A percentile compares a stretch with the other conserved stretches of the same genome.
Conservation (phyloP, 2,329 filamentous ascomycete genomes). For the Alternaria novae-zelandiae region DNA sequence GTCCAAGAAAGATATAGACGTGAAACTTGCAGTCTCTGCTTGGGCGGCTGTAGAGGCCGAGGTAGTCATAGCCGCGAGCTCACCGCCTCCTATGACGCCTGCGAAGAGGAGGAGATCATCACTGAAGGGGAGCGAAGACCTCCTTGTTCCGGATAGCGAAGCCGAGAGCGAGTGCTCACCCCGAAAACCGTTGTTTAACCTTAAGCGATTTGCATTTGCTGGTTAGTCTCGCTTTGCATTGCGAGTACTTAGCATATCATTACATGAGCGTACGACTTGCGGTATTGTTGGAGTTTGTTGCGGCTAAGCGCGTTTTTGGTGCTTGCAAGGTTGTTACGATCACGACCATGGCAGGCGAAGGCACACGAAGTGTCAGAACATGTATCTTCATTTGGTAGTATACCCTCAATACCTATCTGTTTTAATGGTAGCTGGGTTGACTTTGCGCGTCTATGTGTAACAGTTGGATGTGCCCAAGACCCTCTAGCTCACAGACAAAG, state of each 20-base stretch:
- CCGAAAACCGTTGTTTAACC: conserved; percentile 44
- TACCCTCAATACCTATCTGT: conserved; percentile 21
- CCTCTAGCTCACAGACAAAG: neutral
- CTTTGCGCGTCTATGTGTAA: neutral
- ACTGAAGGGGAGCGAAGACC: conserved; percentile 55
- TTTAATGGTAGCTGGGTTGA: neutral
- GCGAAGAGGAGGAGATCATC: conserved; percentile 25
- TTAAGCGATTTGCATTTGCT: conserved; percentile 49
- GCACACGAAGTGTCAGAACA: conserved; percentile 1
- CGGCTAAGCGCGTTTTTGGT: neutral
- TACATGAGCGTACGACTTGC: conserved; percentile 9
- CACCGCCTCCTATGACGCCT: conserved; percentile 29
- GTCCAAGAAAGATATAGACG: conserved; percentile 7
- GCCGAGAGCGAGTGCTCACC: conserved; percentile 47
- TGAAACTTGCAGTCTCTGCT: conserved; percentile 30
- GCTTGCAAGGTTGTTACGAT: neutral
- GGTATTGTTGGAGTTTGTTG: conserved; percentile 6
- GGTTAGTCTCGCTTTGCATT: conserved; percentile 22
- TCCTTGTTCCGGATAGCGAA: conserved; percentile 55
- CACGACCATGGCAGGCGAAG: neutral
- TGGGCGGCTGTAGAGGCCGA: conserved; percentile 40
- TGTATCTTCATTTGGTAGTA: conserved; percentile 17
- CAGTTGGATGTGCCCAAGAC: neutral
- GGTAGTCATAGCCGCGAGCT: conserved; percentile 40
- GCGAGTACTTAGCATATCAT: conserved; percentile 6